Evolutionary conservation across 176 grass and related monocot genomes (phyloP).

Genomic region (Dendrocalamus sinicus): DNA sequence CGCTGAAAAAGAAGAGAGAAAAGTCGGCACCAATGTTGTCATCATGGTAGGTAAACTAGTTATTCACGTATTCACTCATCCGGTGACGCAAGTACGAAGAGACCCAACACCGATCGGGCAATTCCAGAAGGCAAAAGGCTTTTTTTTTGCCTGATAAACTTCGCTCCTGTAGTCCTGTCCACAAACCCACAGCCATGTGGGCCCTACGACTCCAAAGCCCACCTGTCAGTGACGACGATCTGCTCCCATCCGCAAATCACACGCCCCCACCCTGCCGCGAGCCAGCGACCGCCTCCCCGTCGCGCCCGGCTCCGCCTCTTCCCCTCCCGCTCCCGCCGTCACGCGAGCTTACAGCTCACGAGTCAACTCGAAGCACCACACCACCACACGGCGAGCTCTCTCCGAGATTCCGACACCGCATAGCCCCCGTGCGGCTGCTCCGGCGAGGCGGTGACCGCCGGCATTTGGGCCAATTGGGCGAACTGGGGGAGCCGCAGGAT

Average conservation of each 20-base stretch:
- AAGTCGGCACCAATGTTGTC: not conserved
- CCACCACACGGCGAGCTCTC: constrained; percentile 10
- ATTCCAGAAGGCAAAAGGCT: not conserved
- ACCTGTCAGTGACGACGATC: not conserved
- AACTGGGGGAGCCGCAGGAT: constrained; percentile 34
- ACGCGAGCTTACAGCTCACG: not conserved
- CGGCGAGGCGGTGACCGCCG: constrained; percentile 17
- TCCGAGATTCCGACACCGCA: not conserved
- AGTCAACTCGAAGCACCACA: not conserved
- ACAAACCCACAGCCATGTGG: not conserved
- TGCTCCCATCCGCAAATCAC: not conserved
- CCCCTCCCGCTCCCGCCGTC: not conserved
- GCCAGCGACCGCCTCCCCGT: constrained; percentile 34
- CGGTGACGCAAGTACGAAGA: not conserved
- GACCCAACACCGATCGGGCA: not conserved
- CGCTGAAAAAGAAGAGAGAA: not conserved
- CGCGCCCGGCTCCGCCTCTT: not conserved
- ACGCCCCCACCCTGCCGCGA: not conserved
- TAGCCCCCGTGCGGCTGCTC: not conserved
- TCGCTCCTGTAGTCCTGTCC: too few relatives aligned
- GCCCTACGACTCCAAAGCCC: not conserved
- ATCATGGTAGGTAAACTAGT: not conserved
- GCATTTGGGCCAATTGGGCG: constrained; percentile 34
- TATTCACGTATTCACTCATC: not conserved
- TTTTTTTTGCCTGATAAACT: not conserved